Evolutionary conservation across 257 asterid genomes (phyloP).

Genomic region (Hygrophila difformis): DNA sequence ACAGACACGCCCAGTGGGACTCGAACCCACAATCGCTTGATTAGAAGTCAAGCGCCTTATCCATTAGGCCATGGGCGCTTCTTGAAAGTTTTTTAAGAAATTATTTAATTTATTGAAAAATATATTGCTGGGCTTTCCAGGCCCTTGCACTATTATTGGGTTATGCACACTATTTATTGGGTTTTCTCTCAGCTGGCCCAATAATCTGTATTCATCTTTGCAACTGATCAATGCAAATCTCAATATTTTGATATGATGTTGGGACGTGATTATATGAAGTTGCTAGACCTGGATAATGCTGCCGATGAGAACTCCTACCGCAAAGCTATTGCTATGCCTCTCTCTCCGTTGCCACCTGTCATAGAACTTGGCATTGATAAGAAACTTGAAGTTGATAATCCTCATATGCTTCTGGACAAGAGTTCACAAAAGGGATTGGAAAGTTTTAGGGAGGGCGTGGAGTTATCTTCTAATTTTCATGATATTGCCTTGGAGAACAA

Average conservation of each 20-base stretch:
- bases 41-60: no score
- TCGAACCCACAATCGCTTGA: no score
- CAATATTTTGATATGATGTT: conserved; percentile 26
- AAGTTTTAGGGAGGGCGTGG: conserved; percentile 18
- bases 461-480: conserved; percentile 24
- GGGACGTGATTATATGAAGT: conserved; percentile 42
- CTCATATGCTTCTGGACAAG: conserved; percentile 18
- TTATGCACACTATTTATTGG: no score
- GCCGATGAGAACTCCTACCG: conserved; percentile 52
- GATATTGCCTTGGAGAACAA: conserved; percentile 30
- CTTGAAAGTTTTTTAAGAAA: no score
- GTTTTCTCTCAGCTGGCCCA: no score
- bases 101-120: no score
- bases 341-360: conserved; percentile 65
- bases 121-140: no score
- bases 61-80: no score
- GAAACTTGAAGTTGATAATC: conserved; percentile 21
- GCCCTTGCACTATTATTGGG: no score
- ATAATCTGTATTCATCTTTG: conserved; percentile 1
- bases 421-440: conserved; percentile 20
- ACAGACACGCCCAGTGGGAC: no score
- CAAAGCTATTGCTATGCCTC: conserved; percentile 58
- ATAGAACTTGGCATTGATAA: conserved; percentile 30
- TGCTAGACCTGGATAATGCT: conserved; percentile 63
- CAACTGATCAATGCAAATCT: conserved; percentile 11